These are phyloP conservation scores for Fusarium sp. DNA, from an alignment of 2,329 filamentous ascomycete species.

Conservation along the genomic window DNA sequence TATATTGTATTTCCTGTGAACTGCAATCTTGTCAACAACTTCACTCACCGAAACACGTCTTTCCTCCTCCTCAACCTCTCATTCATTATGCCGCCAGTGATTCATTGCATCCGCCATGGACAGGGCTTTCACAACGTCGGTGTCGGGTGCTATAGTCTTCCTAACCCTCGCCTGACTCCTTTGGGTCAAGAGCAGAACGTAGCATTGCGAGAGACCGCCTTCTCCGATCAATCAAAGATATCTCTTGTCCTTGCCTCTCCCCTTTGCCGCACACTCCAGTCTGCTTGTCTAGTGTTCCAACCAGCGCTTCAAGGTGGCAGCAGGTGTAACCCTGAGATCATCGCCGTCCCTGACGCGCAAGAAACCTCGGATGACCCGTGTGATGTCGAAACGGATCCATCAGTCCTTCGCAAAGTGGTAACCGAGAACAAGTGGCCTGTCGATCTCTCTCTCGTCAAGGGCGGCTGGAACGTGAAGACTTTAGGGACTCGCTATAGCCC, in stretches of 20 bases:
- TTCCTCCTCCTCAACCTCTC: rapidly evolving
- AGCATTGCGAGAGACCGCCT: background rate
- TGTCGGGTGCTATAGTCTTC: background rate
- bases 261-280: background rate
- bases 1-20: background rate
- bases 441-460: background rate
- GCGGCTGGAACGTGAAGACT: background rate
- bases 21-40: background rate
- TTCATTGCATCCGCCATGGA: background rate
- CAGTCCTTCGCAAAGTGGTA: rapidly evolving
- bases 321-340: background rate
- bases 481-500: background rate
- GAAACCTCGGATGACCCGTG: background rate
- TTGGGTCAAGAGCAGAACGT: background rate
- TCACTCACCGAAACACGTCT: background rate
- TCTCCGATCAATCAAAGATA: background rate
- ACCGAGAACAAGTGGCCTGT: background rate
- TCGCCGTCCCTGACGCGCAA: background rate
- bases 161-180: background rate
- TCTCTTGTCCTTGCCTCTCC: background rate
- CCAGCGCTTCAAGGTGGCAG: rapidly evolving
- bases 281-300: background rate
- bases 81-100: background rate
- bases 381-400: background rate
- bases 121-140: background rate